phyloP scores from a whole-genome alignment of 306 rosid species.

The Trifolium subterraneum region DNA sequence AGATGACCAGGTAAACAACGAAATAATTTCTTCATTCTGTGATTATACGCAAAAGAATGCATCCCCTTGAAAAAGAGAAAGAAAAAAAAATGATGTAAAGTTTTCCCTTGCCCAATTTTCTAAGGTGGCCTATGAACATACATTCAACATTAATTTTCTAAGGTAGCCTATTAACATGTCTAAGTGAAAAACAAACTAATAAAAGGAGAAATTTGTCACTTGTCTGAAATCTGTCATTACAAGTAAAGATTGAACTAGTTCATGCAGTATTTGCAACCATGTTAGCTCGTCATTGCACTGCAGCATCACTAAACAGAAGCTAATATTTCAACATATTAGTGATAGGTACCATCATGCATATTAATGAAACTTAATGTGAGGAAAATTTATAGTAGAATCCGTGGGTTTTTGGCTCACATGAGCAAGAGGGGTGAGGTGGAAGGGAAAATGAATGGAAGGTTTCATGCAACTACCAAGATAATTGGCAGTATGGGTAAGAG shows the following conservation, averaged over 20 bases:
- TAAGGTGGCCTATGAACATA: not conserved
- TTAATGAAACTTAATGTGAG: not conserved
- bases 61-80: not conserved
- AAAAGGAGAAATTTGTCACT: not conserved
- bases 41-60: not conserved
- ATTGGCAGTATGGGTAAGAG: not conserved
- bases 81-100: not conserved
- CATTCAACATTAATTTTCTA: too few species aligned
- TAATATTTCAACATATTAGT: not conserved
- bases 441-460: not conserved
- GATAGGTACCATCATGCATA: not conserved
- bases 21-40: not conserved
- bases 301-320: not conserved
- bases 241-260: not conserved
- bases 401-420: not conserved
- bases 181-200: not conserved
- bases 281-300: not conserved
- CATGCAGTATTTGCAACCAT: not conserved
- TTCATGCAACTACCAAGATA: not conserved
- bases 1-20: not conserved
- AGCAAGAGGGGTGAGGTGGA: not conserved
- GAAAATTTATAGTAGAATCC: not conserved
- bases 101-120: not conserved
- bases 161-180: not conserved
- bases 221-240: conserved; percentile 6